Evolutionary conservation across 140 eudicot species (phyloP).

Genomic region (Bidens hawaiensis): DNA sequence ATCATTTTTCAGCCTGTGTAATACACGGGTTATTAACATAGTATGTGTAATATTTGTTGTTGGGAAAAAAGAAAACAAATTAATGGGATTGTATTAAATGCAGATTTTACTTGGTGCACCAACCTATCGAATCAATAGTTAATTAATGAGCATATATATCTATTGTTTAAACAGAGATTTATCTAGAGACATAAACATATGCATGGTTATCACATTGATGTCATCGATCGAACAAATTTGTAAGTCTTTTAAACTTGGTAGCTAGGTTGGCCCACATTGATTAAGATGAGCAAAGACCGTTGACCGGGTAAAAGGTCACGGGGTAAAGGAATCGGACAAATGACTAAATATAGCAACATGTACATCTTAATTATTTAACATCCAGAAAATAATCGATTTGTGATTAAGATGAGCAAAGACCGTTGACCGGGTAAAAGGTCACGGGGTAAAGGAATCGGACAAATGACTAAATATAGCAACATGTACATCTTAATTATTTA

Average conservation of each 20-base stretch:
- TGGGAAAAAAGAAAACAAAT: not conserved
- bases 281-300: not conserved
- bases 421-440: not conserved
- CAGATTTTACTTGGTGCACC: not conserved
- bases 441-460: not conserved
- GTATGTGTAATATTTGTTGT: too few relatives aligned
- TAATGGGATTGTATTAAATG: not conserved
- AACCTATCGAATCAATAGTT: not conserved
- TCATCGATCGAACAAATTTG: not conserved
- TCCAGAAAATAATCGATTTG: too few relatives aligned
- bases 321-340: not conserved
- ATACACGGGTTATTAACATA: too few relatives aligned
- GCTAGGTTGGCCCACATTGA: slow-evolving; percentile 15
- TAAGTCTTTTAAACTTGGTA: slow-evolving; percentile 5
- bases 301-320: not conserved
- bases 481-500: not conserved
- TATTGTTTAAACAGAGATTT: not conserved
- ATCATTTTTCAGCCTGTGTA: too few relatives aligned
- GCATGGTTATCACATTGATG: not conserved
- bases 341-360: not conserved
- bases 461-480: not conserved
- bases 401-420: not conserved
- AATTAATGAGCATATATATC: not conserved
- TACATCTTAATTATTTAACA: too few relatives aligned
- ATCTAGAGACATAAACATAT: not conserved